phyloP scores from a whole-genome alignment of 371 early-diverging fungal species.

The Mucor racemosus region DNA sequence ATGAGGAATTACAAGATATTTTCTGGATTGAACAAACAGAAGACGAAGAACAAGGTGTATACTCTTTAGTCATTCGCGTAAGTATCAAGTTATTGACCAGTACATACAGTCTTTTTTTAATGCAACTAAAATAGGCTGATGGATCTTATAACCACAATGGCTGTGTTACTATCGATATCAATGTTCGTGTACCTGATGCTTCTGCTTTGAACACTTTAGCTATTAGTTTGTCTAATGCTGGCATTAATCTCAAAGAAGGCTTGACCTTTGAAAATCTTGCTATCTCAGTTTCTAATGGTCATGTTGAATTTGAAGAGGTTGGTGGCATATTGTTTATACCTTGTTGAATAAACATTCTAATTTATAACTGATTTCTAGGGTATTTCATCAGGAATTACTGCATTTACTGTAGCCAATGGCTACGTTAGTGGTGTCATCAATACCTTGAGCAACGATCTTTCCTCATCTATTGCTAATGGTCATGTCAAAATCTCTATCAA shows the following conservation, averaged over 20 bases:
- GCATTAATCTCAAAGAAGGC: not conserved
- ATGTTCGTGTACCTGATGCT: constrained; percentile 10
- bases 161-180: constrained; percentile 13
- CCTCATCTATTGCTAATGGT: not conserved
- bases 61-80: constrained; percentile 11
- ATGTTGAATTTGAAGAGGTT: constrained; percentile 17
- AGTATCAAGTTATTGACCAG: too few relatives aligned
- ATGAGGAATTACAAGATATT: constrained; percentile 15
- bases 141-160: not conserved
- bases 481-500: not conserved
- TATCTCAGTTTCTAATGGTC: constrained; percentile 7
- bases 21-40: constrained; percentile 16
- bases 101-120: too few relatives aligned
- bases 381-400: constrained; percentile 6
- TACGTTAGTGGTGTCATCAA: constrained; percentile 2
- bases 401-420: constrained; percentile 7
- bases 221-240: constrained; percentile 3
- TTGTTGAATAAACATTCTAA: too few relatives aligned
- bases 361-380: too few relatives aligned
- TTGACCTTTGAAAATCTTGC: constrained; percentile 13
- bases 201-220: not conserved
- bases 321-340: not conserved
- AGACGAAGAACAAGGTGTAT: not conserved
- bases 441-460: constrained; percentile 13
- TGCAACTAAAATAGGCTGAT: constrained; percentile 15